Conservation (phyloP, 139 green algal genomes). For the Edaphochlamys debaryana region DNA sequence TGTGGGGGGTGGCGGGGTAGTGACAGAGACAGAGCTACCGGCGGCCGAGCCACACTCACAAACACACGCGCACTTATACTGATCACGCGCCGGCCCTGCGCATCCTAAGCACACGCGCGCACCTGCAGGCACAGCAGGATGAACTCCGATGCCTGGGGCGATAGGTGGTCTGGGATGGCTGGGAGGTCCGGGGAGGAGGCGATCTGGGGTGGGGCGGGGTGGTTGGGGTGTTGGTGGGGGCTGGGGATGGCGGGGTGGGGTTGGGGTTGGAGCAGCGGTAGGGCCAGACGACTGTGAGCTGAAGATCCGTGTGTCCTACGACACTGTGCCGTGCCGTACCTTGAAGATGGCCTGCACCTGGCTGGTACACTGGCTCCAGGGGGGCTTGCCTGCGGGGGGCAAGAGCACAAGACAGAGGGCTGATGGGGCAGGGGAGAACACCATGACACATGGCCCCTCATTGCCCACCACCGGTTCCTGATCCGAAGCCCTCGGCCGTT, state of each 20-base stretch:
- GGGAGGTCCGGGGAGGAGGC: constrained; percentile 76
- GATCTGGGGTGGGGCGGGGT: constrained; percentile 68
- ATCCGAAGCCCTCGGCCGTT: too few species aligned
- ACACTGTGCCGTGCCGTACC: too few species aligned
- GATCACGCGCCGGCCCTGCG: neutral
- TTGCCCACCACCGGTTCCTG: too few species aligned
- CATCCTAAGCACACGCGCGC: neutral
- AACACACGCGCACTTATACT: neutral
- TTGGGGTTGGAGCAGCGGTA: too few species aligned
- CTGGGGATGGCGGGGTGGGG: too few species aligned
- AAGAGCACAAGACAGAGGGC: too few species aligned
- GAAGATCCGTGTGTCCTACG: too few species aligned
- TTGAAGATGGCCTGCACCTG: constrained; percentile 87
- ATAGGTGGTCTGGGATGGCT: constrained; percentile 74
- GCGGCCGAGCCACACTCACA: constrained; percentile 1
- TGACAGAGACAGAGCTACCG: too few species aligned
- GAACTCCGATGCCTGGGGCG: constrained; percentile 83
- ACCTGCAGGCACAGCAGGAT: constrained; percentile 86
- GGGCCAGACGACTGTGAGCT: too few species aligned
- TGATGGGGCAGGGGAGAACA: too few species aligned
- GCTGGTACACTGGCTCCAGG: constrained; percentile 72
- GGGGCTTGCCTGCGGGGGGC: constrained; percentile 73
- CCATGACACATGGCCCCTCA: too few species aligned
- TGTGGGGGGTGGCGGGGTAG: neutral
- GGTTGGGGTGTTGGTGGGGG: too few species aligned